Evolutionary conservation across 1,284 basidiomycete species (phyloP).

Genomic region (Moesziomyces antarcticus): DNA sequence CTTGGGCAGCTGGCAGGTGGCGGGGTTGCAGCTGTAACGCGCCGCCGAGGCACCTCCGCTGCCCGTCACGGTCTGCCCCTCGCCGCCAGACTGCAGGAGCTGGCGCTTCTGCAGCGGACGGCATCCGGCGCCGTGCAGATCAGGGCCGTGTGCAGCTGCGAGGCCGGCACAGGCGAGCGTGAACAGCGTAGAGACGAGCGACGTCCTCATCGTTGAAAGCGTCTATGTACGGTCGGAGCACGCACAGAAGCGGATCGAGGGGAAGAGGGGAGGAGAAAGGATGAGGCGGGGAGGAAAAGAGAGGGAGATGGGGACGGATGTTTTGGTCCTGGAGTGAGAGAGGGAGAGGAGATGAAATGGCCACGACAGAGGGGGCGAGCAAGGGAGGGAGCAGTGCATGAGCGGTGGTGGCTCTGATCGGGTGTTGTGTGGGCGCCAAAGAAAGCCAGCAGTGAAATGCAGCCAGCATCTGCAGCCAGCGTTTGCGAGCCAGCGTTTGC

Average conservation of each 20-base stretch:
- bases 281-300: background rate
- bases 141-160: conserved; percentile 26
- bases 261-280: background rate
- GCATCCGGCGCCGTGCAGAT: conserved; percentile 45
- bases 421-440: no score
- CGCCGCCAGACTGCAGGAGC: conserved; percentile 33
- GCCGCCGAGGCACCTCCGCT: conserved; percentile 57
- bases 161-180: conserved; percentile 31
- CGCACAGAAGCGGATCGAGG: background rate
- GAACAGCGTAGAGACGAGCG: conserved; percentile 20
- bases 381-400: background rate
- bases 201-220: conserved; percentile 16
- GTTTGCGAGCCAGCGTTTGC: no score
- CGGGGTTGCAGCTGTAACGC: conserved; percentile 57
- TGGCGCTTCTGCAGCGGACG: conserved; percentile 39
- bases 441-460: no score
- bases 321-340: background rate
- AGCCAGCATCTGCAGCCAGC: no score
- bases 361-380: background rate
- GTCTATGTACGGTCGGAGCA: background rate
- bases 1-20: conserved; percentile 54
- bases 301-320: background rate
- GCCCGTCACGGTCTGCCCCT: conserved; percentile 36
- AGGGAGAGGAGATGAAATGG: background rate
- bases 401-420: background rate